phyloP scores from a whole-genome alignment of 148 eudicot genomes.

The Vaccinium vitisidaea region DNA sequence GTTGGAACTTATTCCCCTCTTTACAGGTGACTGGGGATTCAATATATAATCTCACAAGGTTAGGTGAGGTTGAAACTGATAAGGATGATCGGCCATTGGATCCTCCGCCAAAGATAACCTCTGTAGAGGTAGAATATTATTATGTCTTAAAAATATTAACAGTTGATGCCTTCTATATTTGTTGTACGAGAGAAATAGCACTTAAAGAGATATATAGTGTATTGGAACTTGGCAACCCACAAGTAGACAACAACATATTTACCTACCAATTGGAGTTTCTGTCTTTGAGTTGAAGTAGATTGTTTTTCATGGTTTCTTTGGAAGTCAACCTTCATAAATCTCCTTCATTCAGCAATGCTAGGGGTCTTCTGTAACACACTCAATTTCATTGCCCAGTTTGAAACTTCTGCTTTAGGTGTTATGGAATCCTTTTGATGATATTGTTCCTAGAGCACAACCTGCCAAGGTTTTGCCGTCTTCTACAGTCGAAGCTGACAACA shows the following conservation, averaged over 20 bases:
- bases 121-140: slow-evolving; percentile 62
- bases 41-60: slow-evolving; percentile 70
- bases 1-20: slow-evolving; percentile 8
- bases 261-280: neutral
- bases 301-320: slow-evolving; percentile 13
- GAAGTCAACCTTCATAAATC: neutral
- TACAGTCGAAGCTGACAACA: slow-evolving; percentile 37
- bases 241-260: neutral
- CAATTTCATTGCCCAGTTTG: slow-evolving; percentile 10
- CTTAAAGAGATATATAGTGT: neutral
- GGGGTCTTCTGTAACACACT: neutral
- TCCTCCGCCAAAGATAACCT: slow-evolving; percentile 75
- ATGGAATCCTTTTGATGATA: slow-evolving; percentile 98
- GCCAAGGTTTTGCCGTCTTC: slow-evolving; percentile 44
- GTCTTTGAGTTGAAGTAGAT: slow-evolving; percentile 5
- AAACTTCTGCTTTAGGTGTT: slow-evolving; percentile 52
- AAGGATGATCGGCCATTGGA: slow-evolving; percentile 82
- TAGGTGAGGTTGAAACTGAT: slow-evolving; percentile 90
- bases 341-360: neutral
- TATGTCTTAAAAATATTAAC: neutral
- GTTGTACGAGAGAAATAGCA: neutral
- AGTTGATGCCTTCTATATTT: neutral
- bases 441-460: slow-evolving; percentile 58
- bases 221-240: neutral
- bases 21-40: slow-evolving; percentile 96